Evolutionary conservation across 257 asterid species (phyloP).

Genomic region (Pogostemon cablin): DNA sequence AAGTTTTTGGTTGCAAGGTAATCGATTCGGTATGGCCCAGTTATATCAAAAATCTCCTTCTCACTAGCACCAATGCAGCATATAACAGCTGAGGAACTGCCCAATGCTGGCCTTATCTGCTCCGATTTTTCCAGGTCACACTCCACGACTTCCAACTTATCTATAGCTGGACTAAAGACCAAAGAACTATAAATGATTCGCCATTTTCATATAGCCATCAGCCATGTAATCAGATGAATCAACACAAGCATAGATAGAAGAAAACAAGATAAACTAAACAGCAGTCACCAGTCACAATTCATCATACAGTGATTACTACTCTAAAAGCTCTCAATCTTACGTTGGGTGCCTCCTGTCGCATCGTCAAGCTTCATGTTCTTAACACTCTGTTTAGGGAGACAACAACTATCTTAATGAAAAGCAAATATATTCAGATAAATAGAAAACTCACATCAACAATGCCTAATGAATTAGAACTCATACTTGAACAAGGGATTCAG

Average conservation of each 20-base stretch:
- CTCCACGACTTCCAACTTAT: conserved; percentile 92
- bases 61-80: conserved; percentile 99
- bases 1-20: conserved; percentile 83
- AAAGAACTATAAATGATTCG: conserved; percentile 56
- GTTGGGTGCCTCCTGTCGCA: conserved; percentile 54
- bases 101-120: conserved; percentile 67
- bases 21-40: conserved; percentile 92
- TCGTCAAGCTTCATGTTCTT: conserved; percentile 62
- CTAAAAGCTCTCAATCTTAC: conserved; percentile 54
- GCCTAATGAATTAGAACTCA: conserved; percentile 27
- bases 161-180: conserved; percentile 98
- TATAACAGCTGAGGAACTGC: conserved; percentile 74
- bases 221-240: conserved; percentile 28
- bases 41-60: conserved; percentile 81
- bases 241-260: conserved; percentile 20
- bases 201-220: conserved; percentile 27
- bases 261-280: conserved; percentile 17
- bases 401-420: conserved; percentile 26
- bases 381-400: conserved; percentile 63
- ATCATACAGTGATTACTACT: conserved; percentile 11
- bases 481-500: conserved; percentile 85
- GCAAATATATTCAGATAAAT: neutral
- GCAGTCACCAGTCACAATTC: conserved; percentile 15
- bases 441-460: neutral
- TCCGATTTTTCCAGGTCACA: conserved; percentile 87